Evolutionary conservation across 805 yeast species (phyloP).

Genomic region (Saccharomycopsis fibuligera): DNA sequence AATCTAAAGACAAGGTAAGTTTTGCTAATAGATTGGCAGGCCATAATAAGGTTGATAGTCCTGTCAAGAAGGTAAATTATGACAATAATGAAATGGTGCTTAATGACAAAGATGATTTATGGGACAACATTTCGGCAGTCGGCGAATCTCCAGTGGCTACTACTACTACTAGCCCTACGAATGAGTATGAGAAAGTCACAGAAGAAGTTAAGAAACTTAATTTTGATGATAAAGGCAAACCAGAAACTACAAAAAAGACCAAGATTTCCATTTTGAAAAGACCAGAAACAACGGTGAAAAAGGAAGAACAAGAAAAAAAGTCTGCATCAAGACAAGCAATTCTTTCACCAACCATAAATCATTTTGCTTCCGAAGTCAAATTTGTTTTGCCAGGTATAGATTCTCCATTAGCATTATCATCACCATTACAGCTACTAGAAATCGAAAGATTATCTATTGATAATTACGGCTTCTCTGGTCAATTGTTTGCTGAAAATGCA

Average conservation of each 20-base stretch:
- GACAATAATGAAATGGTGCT: conserved; percentile 73
- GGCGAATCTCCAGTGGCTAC: conserved; percentile 1
- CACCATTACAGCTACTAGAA: conserved; percentile 75
- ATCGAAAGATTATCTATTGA: conserved; percentile 57
- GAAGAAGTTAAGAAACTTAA: not conserved
- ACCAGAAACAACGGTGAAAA: not conserved
- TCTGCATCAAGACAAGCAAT: conserved; percentile 16
- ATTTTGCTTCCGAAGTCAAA: conserved; percentile 9
- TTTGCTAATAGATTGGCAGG: conserved; percentile 65
- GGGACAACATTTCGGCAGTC: conserved; percentile 37
- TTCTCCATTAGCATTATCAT: conserved; percentile 46
- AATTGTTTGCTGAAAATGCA: conserved; percentile 54
- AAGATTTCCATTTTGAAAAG: conserved; percentile 10
- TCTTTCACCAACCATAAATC: conserved; percentile 11
- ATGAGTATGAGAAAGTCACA: not conserved
- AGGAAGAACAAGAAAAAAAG: not conserved
- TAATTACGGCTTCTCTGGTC: conserved; percentile 42
- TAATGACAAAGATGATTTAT: conserved; percentile 41
- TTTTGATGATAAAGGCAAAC: conserved; percentile 1
- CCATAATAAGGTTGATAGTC: conserved; percentile 49
- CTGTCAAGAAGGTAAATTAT: conserved; percentile 42
- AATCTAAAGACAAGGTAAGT: conserved; percentile 52
- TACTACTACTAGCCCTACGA: conserved; percentile 15
- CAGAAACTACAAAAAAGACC: conserved; percentile 2
- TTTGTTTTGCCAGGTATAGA: conserved; percentile 21